phyloP scores from a whole-genome alignment of 2,329 filamentous ascomycete species.

The Exserohilum rostratum region DNA sequence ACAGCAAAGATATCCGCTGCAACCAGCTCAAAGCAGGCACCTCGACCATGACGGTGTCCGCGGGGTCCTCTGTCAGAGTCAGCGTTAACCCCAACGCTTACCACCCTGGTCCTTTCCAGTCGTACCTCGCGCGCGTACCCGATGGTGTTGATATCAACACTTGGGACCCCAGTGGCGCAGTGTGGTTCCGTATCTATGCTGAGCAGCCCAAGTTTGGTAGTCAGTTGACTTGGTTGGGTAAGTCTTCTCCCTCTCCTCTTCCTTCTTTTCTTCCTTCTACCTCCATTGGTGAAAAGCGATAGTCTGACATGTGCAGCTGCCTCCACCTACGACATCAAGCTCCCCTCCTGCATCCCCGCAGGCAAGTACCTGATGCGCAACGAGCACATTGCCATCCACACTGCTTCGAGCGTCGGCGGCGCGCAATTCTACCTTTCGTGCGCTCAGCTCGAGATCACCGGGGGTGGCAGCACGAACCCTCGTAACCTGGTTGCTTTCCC shows the following conservation, averaged over 20 bases:
- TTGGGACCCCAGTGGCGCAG: constrained; percentile 42
- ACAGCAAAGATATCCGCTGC: constrained; percentile 38
- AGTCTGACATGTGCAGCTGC: no score
- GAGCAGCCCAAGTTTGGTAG: constrained; percentile 15
- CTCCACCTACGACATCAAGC: constrained; percentile 33
- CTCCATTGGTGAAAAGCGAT: no score
- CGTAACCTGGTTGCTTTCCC: constrained; percentile 49
- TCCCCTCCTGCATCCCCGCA: constrained; percentile 49
- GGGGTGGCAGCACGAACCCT: constrained; percentile 45
- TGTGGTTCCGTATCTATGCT: constrained; percentile 46
- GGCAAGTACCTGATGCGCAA: constrained; percentile 56
- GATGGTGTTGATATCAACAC: constrained; percentile 35
- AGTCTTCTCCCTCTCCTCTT: background rate
- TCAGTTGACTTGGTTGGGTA: constrained; percentile 15
- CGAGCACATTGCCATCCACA: constrained; percentile 56
- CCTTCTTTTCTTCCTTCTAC: background rate
- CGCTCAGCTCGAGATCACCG: constrained; percentile 52
- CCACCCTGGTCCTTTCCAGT: constrained; percentile 46
- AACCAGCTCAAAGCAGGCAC: constrained; percentile 22
- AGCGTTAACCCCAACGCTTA: constrained; percentile 31
- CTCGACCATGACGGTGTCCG: constrained; percentile 20
- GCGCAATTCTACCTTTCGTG: constrained; percentile 56
- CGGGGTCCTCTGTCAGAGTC: constrained; percentile 42
- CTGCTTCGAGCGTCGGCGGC: constrained; percentile 39
- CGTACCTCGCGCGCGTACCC: constrained; percentile 49